Base-by-base conservation (phyloP, 495 filamentous ascomycete species). In the Amorphotheca resinae region DNA sequence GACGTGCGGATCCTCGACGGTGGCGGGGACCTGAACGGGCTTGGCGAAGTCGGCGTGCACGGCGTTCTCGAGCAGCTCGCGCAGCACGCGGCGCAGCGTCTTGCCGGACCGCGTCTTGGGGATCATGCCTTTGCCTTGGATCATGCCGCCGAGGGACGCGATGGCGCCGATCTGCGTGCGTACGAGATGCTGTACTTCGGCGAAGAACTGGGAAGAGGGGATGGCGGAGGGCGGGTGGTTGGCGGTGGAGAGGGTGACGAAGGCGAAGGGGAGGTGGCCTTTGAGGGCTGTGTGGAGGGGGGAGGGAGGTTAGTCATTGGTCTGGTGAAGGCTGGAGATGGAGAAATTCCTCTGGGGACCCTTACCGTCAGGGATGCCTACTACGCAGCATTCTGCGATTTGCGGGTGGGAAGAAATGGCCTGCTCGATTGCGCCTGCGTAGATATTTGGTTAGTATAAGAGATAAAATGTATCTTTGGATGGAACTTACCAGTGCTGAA, bases 21-120 rank as follows among this genome's bases (percentile, higher is more conserved):
- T 76, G 6, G 65, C 64, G 16, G 74, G 74, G 30, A 69, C 63
- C 20, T 57, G 51, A 0, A 76, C 69, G 32, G 59, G 61, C 44
- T 65, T 66, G 0, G 67, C 67, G 38, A 68, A 59, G 38, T 74
- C 64, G 1, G 63, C 68, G 20, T 68, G 61, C 22, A 69, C 65
- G 6, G 69, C 72, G 38, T 76, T 73, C 68, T 95, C 88, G 2
- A 93, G 57, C 46, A 95, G 58, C 62, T 91, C 85, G 35, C 79
- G 68, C 62, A 94, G 54, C 22, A 91, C 84, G 42, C 88, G 67
- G 11, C 89, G 65, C 44, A 94, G 54, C 21, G 83, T 93, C 72
- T 95, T 95, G 3, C 88, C 88, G 20, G 77, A 84, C 17, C 88
- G 62, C 22, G 87, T 95, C 65, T 87, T 88, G 5, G 88, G 87